Base-by-base conservation (phyloP, 306 rosid species). In the Dicorynia guianensis region DNA sequence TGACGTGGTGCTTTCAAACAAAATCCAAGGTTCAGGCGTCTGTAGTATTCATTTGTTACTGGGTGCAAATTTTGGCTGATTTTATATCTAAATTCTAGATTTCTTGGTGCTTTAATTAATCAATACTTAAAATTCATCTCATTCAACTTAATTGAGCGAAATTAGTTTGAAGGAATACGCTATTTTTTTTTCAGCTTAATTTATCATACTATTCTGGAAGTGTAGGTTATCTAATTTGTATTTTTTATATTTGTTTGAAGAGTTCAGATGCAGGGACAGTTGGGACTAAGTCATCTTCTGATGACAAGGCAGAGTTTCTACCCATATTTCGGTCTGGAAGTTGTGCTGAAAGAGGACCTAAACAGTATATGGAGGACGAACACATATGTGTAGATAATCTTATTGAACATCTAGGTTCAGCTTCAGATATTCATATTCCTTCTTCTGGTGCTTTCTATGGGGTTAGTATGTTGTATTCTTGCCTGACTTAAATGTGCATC, bases 321-420 rank as follows among this genome's bases (percentile, higher is more conserved):
- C 97, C 97, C 6, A 79, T 86, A 57, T 87, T 82, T 59, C 86
- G 93, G 61, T 92, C 95, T n/a, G 97, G 95, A 75, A 87, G 97
- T 79, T 92, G 97, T 78, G 88, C 93, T 75, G 97, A 89, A 81
- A 92, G 71, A 76, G 97, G 97, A 59, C 95, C 93, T 39, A 92
- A 89, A 84, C 95, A 89, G 79, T 84, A 72, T 72, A 92, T 92
- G 97, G 95, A 92, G 78, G 97, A 92, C 44, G 95, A 92, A 75
- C 95, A 92, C 76, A 14, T 92, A 44, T 89, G 97, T 54, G 77
- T 92, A 54, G 95, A 92, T 76, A 70, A 86, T 79, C 93, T 92
- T 80, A 71, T 46, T 76, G 86, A 84, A 50, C 91, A 86, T 69
- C 76, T 83, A 61, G 89, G 81, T 73, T 75, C 89, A 49, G 38